Base-by-base conservation (phyloP, 129 eudicot species). In the Centella asiatica region DNA sequence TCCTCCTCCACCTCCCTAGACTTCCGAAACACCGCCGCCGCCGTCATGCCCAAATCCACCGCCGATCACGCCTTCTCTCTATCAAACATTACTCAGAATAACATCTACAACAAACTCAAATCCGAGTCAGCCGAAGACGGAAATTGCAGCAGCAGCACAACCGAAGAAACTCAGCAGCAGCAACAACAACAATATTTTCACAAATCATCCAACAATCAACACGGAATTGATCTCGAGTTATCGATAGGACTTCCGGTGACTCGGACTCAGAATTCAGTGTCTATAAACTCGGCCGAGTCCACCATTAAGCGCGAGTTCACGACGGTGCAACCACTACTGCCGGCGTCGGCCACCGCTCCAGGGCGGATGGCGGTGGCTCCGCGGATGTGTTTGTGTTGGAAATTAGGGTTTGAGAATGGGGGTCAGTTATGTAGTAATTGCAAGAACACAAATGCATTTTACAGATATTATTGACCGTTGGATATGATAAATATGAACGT, bases 81-180 rank as follows among this genome's bases (percentile, higher is more conserved):
- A 15, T 18, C 18, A 50, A 49, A 23, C 55, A 23, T 19, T 49
- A 13, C 20, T 2, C 9, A 22, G 1, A 22, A 22, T 15, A 49
- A 28, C 28, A 25, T 25, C 0, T 23, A 52, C 58, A 52, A 14
- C 58, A 52, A 42, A 23, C 68, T 63, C 44, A 50, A 48, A 19
- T 13, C 58, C 4, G 42, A 58, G 25, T 36, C 71, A 12, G 29
- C 2, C 9, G 68, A 75, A 5, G 69, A 53, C n/a, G 70, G 71
- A 46, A 75, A 74, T 9, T 74, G 84, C 67, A 60, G 46, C 64
- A 79, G 84, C 53, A 74, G 74, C 68, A 79, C 84, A 2, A 79
- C 84, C 0, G 74, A 66, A 36, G 84, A 79, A 50, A 61, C 74
- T 18, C 74, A 51, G 46, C 59, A 62, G 25, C 62, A 58, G 10